These are phyloP conservation scores for Wickerhamomyces rabaulensis DNA, from an alignment of 805 yeast genomes.

Conservation along the genomic window DNA sequence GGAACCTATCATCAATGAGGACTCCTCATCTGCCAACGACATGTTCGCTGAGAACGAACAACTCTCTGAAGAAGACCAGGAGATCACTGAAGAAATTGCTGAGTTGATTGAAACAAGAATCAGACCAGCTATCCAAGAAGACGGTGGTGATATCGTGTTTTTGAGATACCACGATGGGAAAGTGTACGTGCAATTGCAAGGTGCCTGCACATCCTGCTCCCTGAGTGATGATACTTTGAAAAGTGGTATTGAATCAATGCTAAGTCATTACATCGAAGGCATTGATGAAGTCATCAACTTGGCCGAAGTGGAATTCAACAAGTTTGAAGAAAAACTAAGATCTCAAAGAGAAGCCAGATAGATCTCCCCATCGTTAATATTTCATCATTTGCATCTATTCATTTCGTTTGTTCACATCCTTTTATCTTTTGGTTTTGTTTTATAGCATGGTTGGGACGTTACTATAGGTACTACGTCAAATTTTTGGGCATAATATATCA, in stretches of 20 bases:
- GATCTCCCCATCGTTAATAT: constrained; percentile 1
- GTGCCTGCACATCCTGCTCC: constrained; percentile 95
- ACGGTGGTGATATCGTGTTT: constrained; percentile 95
- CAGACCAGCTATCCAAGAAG: constrained; percentile 97
- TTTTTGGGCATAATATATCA: not conserved
- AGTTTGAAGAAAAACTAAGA: constrained; percentile 23
- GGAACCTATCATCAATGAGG: constrained; percentile 22
- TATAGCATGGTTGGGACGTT: not conserved
- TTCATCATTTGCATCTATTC: not conserved
- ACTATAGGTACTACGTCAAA: not conserved
- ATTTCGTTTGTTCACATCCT: too few relatives aligned
- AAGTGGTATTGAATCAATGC: constrained; percentile 96
- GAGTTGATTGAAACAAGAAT: constrained; percentile 92
- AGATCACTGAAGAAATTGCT: constrained; percentile 82
- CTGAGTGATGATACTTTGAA: constrained; percentile 87
- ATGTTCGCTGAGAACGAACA: constrained; percentile 2
- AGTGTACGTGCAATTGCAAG: constrained; percentile 83
- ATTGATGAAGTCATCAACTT: constrained; percentile 64
- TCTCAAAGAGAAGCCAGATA: constrained; percentile 15
- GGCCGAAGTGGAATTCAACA: constrained; percentile 25
- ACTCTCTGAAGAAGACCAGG: constrained; percentile 60
- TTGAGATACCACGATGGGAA: constrained; percentile 82
- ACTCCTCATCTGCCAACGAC: constrained; percentile 3
- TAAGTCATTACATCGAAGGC: constrained; percentile 94
- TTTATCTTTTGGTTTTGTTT: not conserved